These are phyloP conservation scores for Phylloporus sp. DNA, from an alignment of 768 basidiomycete genomes.

Conservation along the genomic window DNA sequence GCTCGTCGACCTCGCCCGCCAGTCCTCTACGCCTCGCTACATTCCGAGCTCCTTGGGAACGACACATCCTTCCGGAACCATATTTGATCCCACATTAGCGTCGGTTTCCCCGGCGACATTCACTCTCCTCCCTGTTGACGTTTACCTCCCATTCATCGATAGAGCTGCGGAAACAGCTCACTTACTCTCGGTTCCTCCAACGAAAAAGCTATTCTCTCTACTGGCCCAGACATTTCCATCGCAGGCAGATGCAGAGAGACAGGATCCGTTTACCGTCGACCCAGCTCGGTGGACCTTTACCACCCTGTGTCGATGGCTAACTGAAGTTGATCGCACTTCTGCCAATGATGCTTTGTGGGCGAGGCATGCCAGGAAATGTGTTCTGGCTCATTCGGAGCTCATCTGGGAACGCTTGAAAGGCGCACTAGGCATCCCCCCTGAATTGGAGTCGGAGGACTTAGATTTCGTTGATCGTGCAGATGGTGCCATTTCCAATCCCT, in stretches of 20 bases:
- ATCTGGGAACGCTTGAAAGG: constrained; percentile 91
- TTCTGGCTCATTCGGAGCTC: constrained; percentile 72
- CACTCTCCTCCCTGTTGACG: constrained; percentile 68
- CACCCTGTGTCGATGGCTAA: constrained; percentile 68
- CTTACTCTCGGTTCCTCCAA: constrained; percentile 61
- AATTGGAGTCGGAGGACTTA: constrained; percentile 62
- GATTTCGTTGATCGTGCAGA: constrained; percentile 2
- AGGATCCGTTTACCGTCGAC: constrained; percentile 42
- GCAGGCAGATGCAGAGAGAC: constrained; percentile 23
- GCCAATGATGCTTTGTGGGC: constrained; percentile 73
- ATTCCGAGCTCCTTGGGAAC: not conserved
- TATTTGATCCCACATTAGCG: not conserved
- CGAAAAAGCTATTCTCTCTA: constrained; percentile 65
- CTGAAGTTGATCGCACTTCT: constrained; percentile 52
- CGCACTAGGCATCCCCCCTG: constrained; percentile 81
- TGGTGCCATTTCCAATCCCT: not conserved
- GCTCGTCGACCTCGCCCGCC: constrained; percentile 66
- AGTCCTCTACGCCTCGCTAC: constrained; percentile 44
- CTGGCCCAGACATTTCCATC: constrained; percentile 65
- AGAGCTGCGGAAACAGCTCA: constrained; percentile 69
- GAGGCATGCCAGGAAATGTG: constrained; percentile 64
- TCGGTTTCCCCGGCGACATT: constrained; percentile 50
- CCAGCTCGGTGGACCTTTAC: constrained; percentile 66
- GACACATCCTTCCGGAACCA: constrained; percentile 1
- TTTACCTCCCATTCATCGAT: constrained; percentile 83